Conservation (phyloP, 768 basidiomycete species). For the Lactarius psammicola region DNA sequence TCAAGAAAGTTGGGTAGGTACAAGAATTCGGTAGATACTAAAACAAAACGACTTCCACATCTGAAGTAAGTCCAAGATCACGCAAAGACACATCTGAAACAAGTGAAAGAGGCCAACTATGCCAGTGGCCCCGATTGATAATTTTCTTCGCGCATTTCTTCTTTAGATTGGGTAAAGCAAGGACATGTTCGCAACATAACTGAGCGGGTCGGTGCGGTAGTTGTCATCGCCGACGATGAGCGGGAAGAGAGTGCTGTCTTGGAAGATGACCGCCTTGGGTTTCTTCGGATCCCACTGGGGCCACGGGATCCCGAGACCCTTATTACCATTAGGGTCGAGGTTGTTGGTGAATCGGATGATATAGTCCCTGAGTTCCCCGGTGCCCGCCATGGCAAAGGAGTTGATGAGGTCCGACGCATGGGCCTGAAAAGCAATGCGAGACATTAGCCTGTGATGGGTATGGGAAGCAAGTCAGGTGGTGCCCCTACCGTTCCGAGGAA, state of each 20-base stretch:
- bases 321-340: conserved; percentile 25
- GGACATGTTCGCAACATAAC: conserved; percentile 22
- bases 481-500: conserved; percentile 26
- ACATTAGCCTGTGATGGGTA: neutral
- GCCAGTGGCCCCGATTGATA: neutral
- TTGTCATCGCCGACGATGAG: conserved; percentile 17
- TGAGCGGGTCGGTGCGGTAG: conserved; percentile 18
- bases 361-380: conserved; percentile 27
- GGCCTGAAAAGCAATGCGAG: neutral
- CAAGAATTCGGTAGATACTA: neutral
- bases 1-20: neutral
- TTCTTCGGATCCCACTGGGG: conserved; percentile 21
- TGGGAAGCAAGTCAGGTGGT: neutral
- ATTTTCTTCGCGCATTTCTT: neutral
- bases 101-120: neutral
- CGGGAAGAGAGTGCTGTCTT: conserved; percentile 11
- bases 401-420: conserved; percentile 20
- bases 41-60: neutral
- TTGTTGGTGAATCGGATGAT: conserved; percentile 23
- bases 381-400: too few relatives aligned
- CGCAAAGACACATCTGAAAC: neutral
- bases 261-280: conserved; percentile 22
- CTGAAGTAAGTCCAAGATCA: neutral
- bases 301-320: conserved; percentile 18
- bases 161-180: conserved; percentile 22